These are phyloP conservation scores for Phytophthora vignae DNA, from an alignment of 352 stramenopile species.

Conservation along the genomic window DNA sequence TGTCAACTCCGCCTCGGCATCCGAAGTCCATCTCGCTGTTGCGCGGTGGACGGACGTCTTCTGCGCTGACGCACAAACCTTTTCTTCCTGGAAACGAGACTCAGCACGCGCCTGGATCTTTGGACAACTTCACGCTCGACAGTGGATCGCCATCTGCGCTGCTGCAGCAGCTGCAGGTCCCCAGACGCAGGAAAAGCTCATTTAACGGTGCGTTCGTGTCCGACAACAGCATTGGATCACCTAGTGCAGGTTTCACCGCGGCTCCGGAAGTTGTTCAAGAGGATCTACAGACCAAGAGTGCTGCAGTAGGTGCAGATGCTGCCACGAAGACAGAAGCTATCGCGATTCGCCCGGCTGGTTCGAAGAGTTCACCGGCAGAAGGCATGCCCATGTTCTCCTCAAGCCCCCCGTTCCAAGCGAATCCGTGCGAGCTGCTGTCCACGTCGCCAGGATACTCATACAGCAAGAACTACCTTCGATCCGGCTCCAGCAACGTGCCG, in stretches of 20 bases:
- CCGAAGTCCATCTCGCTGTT: constrained; percentile 66
- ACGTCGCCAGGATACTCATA: constrained; percentile 80
- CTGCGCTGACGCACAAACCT: constrained; percentile 32
- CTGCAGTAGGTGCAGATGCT: not conserved
- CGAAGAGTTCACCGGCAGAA: constrained; percentile 9
- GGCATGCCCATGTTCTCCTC: constrained; percentile 45
- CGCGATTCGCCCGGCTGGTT: constrained; percentile 13
- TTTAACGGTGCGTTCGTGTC: constrained; percentile 56
- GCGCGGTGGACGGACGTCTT: constrained; percentile 46
- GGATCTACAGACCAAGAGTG: not conserved
- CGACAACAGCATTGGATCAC: constrained; percentile 21
- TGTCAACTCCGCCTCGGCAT: constrained; percentile 77
- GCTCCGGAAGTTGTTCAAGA: constrained; percentile 3
- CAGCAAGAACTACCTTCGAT: constrained; percentile 69
- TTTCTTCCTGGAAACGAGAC: constrained; percentile 33
- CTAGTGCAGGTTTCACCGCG: constrained; percentile 41
- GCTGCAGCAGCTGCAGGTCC: too few species aligned
- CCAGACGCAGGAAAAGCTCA: constrained; percentile 45
- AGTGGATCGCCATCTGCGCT: constrained; percentile 14
- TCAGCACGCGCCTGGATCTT: constrained; percentile 46
- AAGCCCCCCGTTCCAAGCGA: constrained; percentile 74
- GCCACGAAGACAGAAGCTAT: constrained; percentile 25
- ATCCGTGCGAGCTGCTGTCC: constrained; percentile 72
- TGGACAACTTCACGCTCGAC: constrained; percentile 80
- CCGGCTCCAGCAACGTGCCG: constrained; percentile 50